A percentile compares a stretch with the other conserved stretches of the same genome.
phyloP scores from a whole-genome alignment of 768 basidiomycete genomes.

The Phylloporus sp. region DNA sequence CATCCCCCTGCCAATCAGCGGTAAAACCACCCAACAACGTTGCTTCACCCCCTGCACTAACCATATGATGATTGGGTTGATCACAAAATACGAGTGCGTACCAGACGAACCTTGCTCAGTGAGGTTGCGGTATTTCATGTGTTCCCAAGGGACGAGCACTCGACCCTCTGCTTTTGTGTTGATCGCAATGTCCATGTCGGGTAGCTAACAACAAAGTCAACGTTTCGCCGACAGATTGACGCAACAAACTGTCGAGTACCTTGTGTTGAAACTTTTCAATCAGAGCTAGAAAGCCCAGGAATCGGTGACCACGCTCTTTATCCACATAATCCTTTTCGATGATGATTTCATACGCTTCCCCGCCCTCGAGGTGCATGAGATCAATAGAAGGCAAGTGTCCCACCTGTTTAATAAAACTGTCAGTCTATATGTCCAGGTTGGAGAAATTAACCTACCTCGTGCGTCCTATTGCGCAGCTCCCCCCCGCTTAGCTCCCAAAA shows the following conservation, averaged over 20 bases:
- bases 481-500: slow-evolving; percentile 74
- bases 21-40: slow-evolving; percentile 59
- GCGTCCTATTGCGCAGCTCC: slow-evolving; percentile 63
- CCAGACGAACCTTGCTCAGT: slow-evolving; percentile 41
- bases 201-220: slow-evolving; percentile 49
- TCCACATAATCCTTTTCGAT: slow-evolving; percentile 54
- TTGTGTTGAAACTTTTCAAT: slow-evolving; percentile 64
- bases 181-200: slow-evolving; percentile 92
- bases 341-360: slow-evolving; percentile 55
- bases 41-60: slow-evolving; percentile 41
- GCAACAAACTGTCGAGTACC: too few species aligned
- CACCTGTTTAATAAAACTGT: slow-evolving; percentile 40
- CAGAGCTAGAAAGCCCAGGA: slow-evolving; percentile 74
- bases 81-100: slow-evolving; percentile 10
- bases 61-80: slow-evolving; percentile 1
- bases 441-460: slow-evolving; percentile 40
- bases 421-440: background rate
- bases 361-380: slow-evolving; percentile 69
- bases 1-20: slow-evolving; percentile 81
- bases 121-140: slow-evolving; percentile 63
- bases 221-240: too few species aligned
- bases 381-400: slow-evolving; percentile 81
- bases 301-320: slow-evolving; percentile 70
- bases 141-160: slow-evolving; percentile 91
- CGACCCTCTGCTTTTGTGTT: slow-evolving; percentile 93